Conservation (phyloP, 208 protist genomes). For the Plasmodiophora brassicae region DNA sequence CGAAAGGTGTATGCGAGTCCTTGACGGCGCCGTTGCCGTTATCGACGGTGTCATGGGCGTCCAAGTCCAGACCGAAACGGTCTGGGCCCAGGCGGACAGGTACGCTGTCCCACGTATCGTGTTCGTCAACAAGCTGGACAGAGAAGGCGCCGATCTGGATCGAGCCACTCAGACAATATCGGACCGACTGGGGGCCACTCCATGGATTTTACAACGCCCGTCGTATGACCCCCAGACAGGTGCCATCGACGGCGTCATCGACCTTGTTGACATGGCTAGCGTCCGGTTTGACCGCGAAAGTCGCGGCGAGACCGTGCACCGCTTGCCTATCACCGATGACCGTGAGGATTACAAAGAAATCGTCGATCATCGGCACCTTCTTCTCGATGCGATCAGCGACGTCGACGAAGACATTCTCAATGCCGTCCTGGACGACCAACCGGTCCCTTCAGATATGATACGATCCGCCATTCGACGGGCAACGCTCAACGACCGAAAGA, state of each 20-base stretch:
- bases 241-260: not conserved
- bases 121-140: slow-evolving; percentile 64
- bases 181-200: not conserved
- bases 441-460: not conserved
- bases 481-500: not conserved
- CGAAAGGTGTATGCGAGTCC: slow-evolving; percentile 85
- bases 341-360: not conserved
- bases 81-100: not conserved
- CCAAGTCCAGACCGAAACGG: slow-evolving; percentile 64
- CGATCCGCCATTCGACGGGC: not conserved
- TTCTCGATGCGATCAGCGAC: not conserved
- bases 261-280: not conserved
- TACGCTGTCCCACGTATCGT: slow-evolving; percentile 74
- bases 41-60: slow-evolving; percentile 89
- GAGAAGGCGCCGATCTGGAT: not conserved
- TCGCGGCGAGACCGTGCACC: not conserved
- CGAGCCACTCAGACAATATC: not conserved
- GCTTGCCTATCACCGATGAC: not conserved
- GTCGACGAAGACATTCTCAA: not conserved
- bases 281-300: not conserved
- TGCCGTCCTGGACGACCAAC: not conserved
- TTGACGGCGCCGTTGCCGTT: slow-evolving; percentile 88
- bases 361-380: not conserved
- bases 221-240: not conserved
- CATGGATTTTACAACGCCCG: not conserved